Evolutionary conservation across 768 basidiomycete species (phyloP).

Genomic region (Leucosporidium yakuticum): DNA sequence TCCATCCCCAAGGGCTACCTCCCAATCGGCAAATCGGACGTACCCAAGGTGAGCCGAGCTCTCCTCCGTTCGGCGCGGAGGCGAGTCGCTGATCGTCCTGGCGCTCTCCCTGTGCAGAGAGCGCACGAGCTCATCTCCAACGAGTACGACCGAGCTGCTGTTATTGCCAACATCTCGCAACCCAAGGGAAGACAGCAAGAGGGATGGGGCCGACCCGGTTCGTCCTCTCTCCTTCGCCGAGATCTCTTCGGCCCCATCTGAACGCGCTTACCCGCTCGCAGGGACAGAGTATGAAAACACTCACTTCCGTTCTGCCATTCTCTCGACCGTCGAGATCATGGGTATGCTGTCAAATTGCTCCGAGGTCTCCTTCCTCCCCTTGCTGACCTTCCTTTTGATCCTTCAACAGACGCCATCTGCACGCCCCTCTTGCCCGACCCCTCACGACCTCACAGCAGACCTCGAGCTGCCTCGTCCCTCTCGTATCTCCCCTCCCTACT

Average conservation of each 20-base stretch:
- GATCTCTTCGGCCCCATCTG: too few relatives aligned
- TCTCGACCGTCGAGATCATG: conserved; percentile 9
- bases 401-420: not conserved
- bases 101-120: not conserved
- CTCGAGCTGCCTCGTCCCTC: not conserved
- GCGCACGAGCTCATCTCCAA: conserved; percentile 11
- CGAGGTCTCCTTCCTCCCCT: not conserved
- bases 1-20: conserved; percentile 16
- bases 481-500: conserved; percentile 14
- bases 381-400: too few relatives aligned
- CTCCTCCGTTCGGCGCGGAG: not conserved
- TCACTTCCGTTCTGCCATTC: conserved; percentile 13
- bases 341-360: not conserved
- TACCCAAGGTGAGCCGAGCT: not conserved
- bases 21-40: conserved; percentile 5
- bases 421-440: not conserved
- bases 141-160: conserved; percentile 16
- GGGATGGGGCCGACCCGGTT: conserved; percentile 12
- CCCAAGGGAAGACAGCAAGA: conserved; percentile 8
- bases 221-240: not conserved
- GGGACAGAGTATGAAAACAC: conserved; percentile 5
- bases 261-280: not conserved
- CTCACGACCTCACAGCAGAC: not conserved
- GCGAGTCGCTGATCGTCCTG: not conserved
- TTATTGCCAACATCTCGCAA: conserved; percentile 15